Evolutionary conservation across 2,329 filamentous ascomycete genomes (phyloP), one percentile per base, ranked within the genome.

Genomic region (Akanthomyces uredinophilus): DNA sequence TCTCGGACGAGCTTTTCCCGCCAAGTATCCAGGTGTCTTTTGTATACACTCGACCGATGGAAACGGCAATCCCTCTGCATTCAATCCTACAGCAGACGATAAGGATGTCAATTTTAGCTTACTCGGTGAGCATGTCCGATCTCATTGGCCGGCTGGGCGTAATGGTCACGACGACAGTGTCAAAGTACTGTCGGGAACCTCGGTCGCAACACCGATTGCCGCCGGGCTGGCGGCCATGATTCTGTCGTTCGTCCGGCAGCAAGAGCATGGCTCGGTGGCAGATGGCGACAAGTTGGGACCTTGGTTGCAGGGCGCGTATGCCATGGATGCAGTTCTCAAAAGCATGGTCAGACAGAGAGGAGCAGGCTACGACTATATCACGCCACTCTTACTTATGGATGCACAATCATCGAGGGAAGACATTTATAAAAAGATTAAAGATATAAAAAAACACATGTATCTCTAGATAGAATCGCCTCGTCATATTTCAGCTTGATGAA

Each of bases 21-120:
- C 54, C 14, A 56, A 56, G 22, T 56, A 47, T 13, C 24, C 54
- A 1, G 18, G 54, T 16, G 18, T 56, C 54, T 56, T 56, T 37
- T 56, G 54, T 37, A 56, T 56, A 46, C 54, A 56, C 27, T 56
- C 54, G 29, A 56, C 54, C n/a, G 54, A 56, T 47, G 54, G 53
- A 56, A 56, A 56, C 18, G 54, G 54, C 10, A 56, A 56, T 18
- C 54, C 41, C 10, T 56, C 54, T 16, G 24, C 54, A 8, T 56
- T 56, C 27, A 56, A 56, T 18, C 54, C 54, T 5, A 56, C 54
- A 1, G 54, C 41, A 56, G 54, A 56, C 18, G 54, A 56, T 11
- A 56, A 56, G 16, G 54, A 56, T 10, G 54, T 56, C 41, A 56
- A 56, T 11, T 56, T 56, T 24, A 56, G 54, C 18, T 10, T 56